phyloP scores from a whole-genome alignment of 2,329 filamentous ascomycete genomes.

The Penicillium sp. region DNA sequence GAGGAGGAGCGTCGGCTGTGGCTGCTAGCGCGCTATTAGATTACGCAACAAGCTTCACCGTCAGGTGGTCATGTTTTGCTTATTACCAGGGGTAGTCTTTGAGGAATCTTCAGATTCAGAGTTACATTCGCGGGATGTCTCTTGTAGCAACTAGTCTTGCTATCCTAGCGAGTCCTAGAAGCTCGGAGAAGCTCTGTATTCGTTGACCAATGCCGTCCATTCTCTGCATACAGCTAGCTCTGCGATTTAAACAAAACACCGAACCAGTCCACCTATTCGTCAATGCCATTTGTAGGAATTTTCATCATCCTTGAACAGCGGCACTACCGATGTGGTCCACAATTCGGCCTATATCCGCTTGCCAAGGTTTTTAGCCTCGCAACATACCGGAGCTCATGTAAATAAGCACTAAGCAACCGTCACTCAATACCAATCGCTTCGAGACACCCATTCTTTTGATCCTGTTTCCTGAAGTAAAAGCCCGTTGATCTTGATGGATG shows the following conservation, averaged over 20 bases:
- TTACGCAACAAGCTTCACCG: not conserved
- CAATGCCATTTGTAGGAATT: not conserved
- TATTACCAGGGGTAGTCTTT: not conserved
- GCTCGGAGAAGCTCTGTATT: not conserved
- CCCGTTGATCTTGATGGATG: too few species aligned
- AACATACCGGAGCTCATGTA: not conserved
- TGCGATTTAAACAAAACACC: not conserved
- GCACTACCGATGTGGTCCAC: not conserved
- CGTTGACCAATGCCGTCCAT: not conserved
- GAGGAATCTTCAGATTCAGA: not conserved
- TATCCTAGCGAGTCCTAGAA: not conserved
- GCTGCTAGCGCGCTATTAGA: conserved; percentile 44
- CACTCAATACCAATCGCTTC: not conserved
- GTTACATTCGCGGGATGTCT: not conserved
- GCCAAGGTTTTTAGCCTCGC: conserved; percentile 2
- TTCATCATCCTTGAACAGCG: not conserved
- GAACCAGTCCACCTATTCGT: not conserved
- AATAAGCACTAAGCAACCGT: not conserved
- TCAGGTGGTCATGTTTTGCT: not conserved
- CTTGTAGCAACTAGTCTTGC: not conserved
- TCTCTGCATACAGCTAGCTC: not conserved
- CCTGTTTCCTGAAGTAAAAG: too few species aligned
- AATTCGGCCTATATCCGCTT: not conserved
- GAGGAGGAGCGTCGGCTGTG: conserved; percentile 37
- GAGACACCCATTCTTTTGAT: not conserved